Percentiles rank a stretch among this genome's conserved stretches.
Conservation (phyloP, 768 basidiomycete species). For the Podaxis rugospora region DNA sequence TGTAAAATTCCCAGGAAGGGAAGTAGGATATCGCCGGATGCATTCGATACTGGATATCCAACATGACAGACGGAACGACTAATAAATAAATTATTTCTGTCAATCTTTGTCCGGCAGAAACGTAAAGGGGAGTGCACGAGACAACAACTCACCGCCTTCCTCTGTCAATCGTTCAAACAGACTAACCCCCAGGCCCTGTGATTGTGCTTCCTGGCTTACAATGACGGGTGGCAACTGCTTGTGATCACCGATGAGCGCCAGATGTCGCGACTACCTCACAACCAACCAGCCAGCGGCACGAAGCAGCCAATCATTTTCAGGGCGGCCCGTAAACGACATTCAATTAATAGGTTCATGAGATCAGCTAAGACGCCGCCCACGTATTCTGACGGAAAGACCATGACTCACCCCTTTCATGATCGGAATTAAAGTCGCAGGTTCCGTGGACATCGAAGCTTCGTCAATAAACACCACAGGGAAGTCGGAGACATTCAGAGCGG, state of each 20-base stretch:
- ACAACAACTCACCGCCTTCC: constrained; percentile 63
- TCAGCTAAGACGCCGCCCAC: constrained; percentile 3
- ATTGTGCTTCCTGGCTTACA: constrained; percentile 66
- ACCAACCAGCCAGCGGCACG: constrained; percentile 3
- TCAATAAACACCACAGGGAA: constrained; percentile 94
- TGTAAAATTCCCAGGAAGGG: constrained; percentile 83
- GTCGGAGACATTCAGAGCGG: constrained; percentile 65
- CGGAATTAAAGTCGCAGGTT: constrained; percentile 87
- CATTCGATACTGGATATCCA: constrained; percentile 96
- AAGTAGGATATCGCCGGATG: constrained; percentile 87
- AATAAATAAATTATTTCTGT: neutral
- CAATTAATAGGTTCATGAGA: neutral
- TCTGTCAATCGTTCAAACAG: constrained; percentile 89
- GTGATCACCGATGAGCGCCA: constrained; percentile 94
- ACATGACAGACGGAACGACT: constrained; percentile 89
- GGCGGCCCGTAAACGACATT: neutral
- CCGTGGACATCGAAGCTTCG: constrained; percentile 95
- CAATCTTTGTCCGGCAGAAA: constrained; percentile 2
- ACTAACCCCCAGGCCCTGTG: constrained; percentile 70
- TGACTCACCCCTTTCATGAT: constrained; percentile 87
- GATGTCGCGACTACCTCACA: constrained; percentile 61
- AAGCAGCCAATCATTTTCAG: neutral
- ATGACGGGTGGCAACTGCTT: constrained; percentile 93
- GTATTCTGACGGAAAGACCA: constrained; percentile 2
- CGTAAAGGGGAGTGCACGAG: constrained; percentile 10